A percentile compares a stretch with the other conserved stretches of the same genome.
phyloP scores from a whole-genome alignment of 2,329 filamentous ascomycete genomes.

The Trichoderma sp. region DNA sequence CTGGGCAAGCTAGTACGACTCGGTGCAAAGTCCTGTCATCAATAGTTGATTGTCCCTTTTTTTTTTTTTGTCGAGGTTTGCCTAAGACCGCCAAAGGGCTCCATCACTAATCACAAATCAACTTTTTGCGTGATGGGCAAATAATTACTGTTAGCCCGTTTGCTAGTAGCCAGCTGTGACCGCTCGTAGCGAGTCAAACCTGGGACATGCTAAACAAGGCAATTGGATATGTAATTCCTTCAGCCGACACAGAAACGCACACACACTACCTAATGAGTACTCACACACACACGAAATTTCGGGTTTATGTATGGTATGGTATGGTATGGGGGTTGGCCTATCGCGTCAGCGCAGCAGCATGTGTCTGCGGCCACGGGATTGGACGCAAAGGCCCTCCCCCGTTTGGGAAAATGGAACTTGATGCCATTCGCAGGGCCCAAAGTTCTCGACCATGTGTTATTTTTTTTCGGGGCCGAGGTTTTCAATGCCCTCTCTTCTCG shows the following conservation, averaged over 20 bases:
- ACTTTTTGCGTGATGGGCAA: not conserved
- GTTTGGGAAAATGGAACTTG: not conserved
- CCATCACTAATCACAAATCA: slow-evolving; percentile 15
- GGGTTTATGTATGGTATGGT: not conserved
- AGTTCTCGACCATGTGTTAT: not conserved
- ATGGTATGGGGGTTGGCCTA: not conserved
- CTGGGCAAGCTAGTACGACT: not conserved
- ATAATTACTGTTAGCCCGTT: not conserved
- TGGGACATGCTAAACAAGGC: not conserved
- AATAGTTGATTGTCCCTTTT: not conserved
- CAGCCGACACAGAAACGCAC: not conserved
- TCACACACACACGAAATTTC: too few relatives aligned
- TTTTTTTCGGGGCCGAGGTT: not conserved
- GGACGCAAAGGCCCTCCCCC: not conserved
- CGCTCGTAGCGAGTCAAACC: not conserved
- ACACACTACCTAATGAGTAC: not conserved
- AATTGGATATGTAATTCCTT: not conserved
- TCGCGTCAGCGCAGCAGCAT: slow-evolving; percentile 18
- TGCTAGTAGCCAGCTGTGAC: slow-evolving; percentile 4
- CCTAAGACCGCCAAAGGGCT: not conserved
- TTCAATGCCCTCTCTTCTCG: not conserved
- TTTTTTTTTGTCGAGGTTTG: not conserved
- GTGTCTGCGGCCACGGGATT: slow-evolving; percentile 10
- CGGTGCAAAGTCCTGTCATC: not conserved
- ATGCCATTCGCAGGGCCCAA: not conserved